phyloP scores from a whole-genome alignment of 2,329 filamentous ascomycete species.

The Trichophyton schoenleinii region DNA sequence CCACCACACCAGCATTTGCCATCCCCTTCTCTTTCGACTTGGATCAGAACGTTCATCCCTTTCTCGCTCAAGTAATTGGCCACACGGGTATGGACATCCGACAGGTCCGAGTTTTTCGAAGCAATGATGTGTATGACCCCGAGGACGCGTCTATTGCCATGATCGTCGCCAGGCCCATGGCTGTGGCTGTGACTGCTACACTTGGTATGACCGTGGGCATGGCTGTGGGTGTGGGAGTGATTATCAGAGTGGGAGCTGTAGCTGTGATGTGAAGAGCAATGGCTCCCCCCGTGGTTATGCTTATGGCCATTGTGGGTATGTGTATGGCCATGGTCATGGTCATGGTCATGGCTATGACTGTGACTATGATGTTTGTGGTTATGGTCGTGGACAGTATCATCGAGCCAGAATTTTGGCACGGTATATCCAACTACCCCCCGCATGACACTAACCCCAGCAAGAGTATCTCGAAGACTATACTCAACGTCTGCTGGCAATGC shows the following conservation, averaged over 20 bases:
- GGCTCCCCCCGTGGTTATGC: constrained; percentile 19
- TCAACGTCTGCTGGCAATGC: constrained; percentile 75
- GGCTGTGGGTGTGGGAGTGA: constrained; percentile 14
- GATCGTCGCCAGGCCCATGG: constrained; percentile 11
- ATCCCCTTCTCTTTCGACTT: constrained; percentile 78
- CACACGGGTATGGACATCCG: constrained; percentile 73
- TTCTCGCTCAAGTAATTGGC: constrained; percentile 56
- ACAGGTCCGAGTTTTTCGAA: constrained; percentile 56
- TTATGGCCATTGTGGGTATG: constrained; percentile 17
- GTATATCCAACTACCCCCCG: constrained; percentile 76
- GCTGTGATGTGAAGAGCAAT: constrained; percentile 19
- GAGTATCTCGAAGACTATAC: constrained; percentile 72
- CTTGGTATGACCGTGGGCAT: constrained; percentile 16
- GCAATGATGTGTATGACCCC: constrained; percentile 82
- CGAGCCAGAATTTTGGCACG: constrained; percentile 84
- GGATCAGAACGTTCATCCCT: constrained; percentile 70
- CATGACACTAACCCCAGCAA: constrained; percentile 70
- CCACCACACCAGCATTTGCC: constrained; percentile 50
- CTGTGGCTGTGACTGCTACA: too few species aligned
- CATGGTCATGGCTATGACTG: constrained; percentile 20
- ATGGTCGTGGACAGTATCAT: constrained; percentile 44
- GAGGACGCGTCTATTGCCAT: constrained; percentile 42
- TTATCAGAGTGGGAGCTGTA: constrained; percentile 17
- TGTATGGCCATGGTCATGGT: constrained; percentile 20
- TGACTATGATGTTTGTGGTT: constrained; percentile 23